Base-by-base conservation (phyloP, 176 grass and related monocot genomes). In the Zea luxurians region DNA sequence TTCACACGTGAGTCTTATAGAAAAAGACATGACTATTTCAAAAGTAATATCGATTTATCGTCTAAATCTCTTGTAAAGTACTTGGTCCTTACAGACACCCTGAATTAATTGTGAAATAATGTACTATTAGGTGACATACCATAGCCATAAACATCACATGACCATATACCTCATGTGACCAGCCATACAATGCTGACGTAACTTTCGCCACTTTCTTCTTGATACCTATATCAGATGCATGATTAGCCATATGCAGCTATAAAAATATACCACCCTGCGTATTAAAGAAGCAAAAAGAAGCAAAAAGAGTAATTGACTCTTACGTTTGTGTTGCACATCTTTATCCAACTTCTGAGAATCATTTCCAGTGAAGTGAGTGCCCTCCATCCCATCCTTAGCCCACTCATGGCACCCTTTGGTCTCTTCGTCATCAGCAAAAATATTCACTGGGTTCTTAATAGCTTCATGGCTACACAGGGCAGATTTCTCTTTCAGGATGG, bases 141-240 rank as follows among this genome's bases (percentile, higher is more conserved):
- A 58, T 72, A 73, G 71, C 52, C 71, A 44, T 75, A 85, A 77
- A 77, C 65, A 83, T 7, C 27, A 84, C 63, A 86, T 41, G 70
- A 87, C 69, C 82, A 54, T 85, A 83, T n/a, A 84, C 59, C 16
- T 45, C 21, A 69, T 78, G 63, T 70, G 78, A 38, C 91, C 82
- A 85, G 66, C 53, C 46, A 45, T 78, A 75, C 61, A 93, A 54
- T 15, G 64, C 57, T 83, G 87, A 88, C 45, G 47, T 85, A 48
- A 85, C 77, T 83, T 90, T 90, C 12, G 68, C 69, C 77, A 90
- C 88, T 77, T 88, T 90, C 79, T 85, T 93, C 49, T 93, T 85
- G 58, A 90, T 70, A 58, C 91, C 88, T 93, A 43, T 73, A 40
- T 52, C 63, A 47, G 15, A 74, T 41, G 58, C 10, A 61, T 45